Evolutionary conservation across 2,329 filamentous ascomycete genomes (phyloP), one percentile per base, ranked within the genome.

Genomic region (Dactylellina sp.): DNA sequence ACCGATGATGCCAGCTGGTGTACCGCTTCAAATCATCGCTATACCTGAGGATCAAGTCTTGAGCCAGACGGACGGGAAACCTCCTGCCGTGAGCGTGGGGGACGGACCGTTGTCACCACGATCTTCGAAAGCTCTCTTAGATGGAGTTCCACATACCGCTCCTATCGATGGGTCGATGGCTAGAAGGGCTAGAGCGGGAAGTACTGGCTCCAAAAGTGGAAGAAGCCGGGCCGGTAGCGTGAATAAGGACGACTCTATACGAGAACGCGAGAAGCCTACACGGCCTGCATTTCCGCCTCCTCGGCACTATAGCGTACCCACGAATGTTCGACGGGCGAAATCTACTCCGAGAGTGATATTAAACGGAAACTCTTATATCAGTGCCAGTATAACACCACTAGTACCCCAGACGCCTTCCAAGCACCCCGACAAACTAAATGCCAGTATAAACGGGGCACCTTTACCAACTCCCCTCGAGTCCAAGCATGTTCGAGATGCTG

Each of bases 151-250:
- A 4, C 61, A 74, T 20, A 66, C 61, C 0, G 37, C 56, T 16
- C 39, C 46, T 3, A 47, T 52, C 7, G 70, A 74, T 14, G 39
- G 52, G 18, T 49, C 50, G 18, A 47, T 47, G 28, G 40, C 59
- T 18, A 49, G 44, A 25, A 62, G 47, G 18, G 24, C 57, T 35
- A 66, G 70, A 32, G 60, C 70, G 2, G 70, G 70, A 14, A 74
- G 70, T 46, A 66, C 63, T 12, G 62, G 55, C 1, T 66, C 70
- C 1, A 74, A 60, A 18, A 35, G 61, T 18, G 70, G 61, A 9
- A 24, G 70, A 42, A 74, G 70, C 25, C 61, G 70, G 35, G 61
- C 61, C 35, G 63, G 70, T n/a, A 74, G 70, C 18, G 24, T 74
- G 3, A 62, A 47, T 7, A 74, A 74, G 20, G 70, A 74, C 39